A percentile compares a stretch with the other conserved stretches of the same genome.
Conservation (phyloP, 2,329 filamentous ascomycete genomes). For the Curvularia spicifera region DNA sequence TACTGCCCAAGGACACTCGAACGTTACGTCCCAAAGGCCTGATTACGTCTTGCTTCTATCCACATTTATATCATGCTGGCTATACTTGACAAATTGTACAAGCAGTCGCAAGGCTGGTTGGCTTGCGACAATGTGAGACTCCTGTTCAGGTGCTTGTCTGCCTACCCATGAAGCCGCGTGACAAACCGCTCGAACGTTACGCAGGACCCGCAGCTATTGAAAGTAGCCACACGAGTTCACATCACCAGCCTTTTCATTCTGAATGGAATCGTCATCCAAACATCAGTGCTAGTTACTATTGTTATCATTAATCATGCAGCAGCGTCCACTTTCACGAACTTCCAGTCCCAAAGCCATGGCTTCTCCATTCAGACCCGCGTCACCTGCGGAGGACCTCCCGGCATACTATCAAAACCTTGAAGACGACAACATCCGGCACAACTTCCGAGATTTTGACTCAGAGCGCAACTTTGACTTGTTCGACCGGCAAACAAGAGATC, state of each 20-base stretch:
- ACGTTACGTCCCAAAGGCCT: not conserved
- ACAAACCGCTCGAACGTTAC: slow-evolving; percentile 30
- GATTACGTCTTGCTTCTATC: not conserved
- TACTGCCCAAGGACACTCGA: not conserved
- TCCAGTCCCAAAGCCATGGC: slow-evolving; percentile 28
- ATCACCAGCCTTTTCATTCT: slow-evolving; percentile 20
- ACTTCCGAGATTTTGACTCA: slow-evolving; percentile 63
- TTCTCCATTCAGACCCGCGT: slow-evolving; percentile 35
- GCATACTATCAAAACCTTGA: slow-evolving; percentile 45
- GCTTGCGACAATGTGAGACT: slow-evolving; percentile 28
- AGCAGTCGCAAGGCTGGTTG: slow-evolving; percentile 5
- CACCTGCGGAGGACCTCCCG: slow-evolving; percentile 40
- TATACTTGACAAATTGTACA: slow-evolving; percentile 8
- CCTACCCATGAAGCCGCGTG: slow-evolving; percentile 30
- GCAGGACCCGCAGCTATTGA: slow-evolving; percentile 25
- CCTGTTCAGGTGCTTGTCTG: slow-evolving; percentile 27
- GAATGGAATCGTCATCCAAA: slow-evolving; percentile 10
- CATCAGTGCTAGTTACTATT: slow-evolving; percentile 7
- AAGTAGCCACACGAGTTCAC: slow-evolving; percentile 36
- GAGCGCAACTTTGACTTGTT: slow-evolving; percentile 55
- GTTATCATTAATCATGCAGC: not conserved
- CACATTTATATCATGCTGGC: not conserved
- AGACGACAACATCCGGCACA: slow-evolving; percentile 43
- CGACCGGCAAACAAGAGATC: slow-evolving; percentile 51
- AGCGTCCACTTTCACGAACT: slow-evolving; percentile 3